These are phyloP conservation scores for Cadophora sp. DNA, from an alignment of 2,329 filamentous ascomycete genomes.

Conservation along the genomic window DNA sequence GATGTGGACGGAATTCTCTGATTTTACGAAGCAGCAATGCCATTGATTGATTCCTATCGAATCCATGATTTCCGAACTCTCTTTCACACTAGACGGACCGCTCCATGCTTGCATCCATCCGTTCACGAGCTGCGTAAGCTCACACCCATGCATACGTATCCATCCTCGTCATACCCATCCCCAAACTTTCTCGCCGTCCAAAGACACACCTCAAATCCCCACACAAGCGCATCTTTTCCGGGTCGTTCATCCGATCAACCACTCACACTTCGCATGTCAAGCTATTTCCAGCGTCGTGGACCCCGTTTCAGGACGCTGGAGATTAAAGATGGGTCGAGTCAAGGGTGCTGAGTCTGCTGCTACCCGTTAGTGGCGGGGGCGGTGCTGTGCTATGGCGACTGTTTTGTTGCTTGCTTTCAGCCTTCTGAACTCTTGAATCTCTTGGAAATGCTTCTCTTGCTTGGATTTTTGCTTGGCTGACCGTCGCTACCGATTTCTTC, in stretches of 20 bases:
- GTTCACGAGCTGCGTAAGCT: slow-evolving; percentile 8
- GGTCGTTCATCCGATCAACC: neutral
- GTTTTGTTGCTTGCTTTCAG: neutral
- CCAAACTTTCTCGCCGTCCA: neutral
- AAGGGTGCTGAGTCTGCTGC: neutral
- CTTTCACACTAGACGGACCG: neutral
- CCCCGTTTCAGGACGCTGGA: slow-evolving; percentile 7
- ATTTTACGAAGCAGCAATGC: neutral
- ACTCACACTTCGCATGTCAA: neutral
- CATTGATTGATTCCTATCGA: neutral
- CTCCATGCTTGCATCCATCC: neutral
- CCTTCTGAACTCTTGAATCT: slow-evolving; percentile 3
- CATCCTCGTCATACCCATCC: slow-evolving; percentile 4
- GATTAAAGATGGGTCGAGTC: slow-evolving; percentile 14
- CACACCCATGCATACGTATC: slow-evolving; percentile 15
- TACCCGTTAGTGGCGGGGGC: neutral
- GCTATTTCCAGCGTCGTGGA: slow-evolving; percentile 4
- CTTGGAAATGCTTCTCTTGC: slow-evolving; percentile 13
- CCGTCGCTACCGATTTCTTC: slow-evolving; percentile 6
- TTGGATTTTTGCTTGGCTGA: slow-evolving; percentile 6
- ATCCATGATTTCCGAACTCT: neutral
- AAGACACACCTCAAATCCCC: neutral
- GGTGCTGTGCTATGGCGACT: slow-evolving; percentile 3
- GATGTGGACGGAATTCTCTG: neutral
- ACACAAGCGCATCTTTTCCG: neutral